Base-by-base conservation (phyloP, 2,329 filamentous ascomycete genomes). In the Fusarium sarcochroum region DNA sequence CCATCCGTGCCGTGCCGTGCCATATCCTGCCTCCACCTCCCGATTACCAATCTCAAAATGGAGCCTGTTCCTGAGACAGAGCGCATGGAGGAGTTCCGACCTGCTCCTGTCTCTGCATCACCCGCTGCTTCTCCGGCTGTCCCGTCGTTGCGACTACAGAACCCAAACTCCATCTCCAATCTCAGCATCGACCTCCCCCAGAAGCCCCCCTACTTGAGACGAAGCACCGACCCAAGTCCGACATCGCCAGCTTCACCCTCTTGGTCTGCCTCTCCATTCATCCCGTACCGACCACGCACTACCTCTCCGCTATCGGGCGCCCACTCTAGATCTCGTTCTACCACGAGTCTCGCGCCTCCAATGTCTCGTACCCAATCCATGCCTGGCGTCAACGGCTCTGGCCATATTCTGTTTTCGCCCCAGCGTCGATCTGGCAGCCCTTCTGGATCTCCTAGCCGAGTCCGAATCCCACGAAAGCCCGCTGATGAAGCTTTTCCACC, bases 41-140 rank as follows among this genome's bases (percentile, higher is more conserved):
- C 58, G 63, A 66, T 63, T 59, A 65, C 55, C 69, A 64, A 71
- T 61, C 58, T 64, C 76, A 78, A 72, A 71, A 91, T 91, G 89
- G 89, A 91, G 79, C 87, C 88, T 60, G 89, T 91, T 74, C 89
- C 89, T 70, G 89, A 91, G 81, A 89, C 88, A 49, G 87, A 90
- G 82, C 84, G 87, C 68, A 88, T 91, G 85, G 88, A 90, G 82
- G 87, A 87, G 76, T 91, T 90, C 75, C 85, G 83, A 65, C 80
- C 87, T 55, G 85, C 86, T 52, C 87, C 87, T 69, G 80, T 89
- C 37, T 86, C 87, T 44, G 68, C 68, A 30, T 68, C 59, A 42
- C 71, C 68, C 10, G 44, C 64, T 13, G 50, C 55, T 9, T 79
- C 86, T 49, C 85, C 86, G 49, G 85, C 87, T 63, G 79, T 88